phyloP scores from a whole-genome alignment of 2,329 filamentous ascomycete species.

The Botrytis medusae region DNA sequence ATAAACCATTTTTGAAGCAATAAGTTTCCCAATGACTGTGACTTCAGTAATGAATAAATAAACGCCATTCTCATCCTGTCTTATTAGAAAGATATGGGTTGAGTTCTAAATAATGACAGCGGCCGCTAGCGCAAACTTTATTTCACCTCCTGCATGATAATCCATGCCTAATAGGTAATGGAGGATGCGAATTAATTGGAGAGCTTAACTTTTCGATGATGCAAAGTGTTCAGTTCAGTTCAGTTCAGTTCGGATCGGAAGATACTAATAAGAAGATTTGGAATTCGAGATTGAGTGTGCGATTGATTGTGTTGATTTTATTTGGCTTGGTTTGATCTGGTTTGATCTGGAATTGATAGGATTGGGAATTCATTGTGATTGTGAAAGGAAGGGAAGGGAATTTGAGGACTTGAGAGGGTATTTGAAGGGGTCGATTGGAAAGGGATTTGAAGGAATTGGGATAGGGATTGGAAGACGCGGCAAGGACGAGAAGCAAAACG shows the following conservation, averaged over 20 bases:
- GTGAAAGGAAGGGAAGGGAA: background rate
- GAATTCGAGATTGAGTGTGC: no score
- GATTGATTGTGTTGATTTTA: no score
- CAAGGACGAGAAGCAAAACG: background rate
- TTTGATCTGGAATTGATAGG: no score
- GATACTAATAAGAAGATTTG: no score
- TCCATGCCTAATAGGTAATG: background rate
- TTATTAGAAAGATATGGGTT: background rate
- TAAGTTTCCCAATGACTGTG: background rate
- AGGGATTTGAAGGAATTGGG: background rate
- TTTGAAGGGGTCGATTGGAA: background rate
- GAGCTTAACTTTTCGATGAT: background rate
- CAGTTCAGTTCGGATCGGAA: no score
- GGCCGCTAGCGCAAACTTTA: background rate
- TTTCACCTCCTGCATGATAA: background rate
- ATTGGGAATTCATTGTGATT: no score
- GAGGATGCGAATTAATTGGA: background rate
- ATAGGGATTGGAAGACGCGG: background rate
- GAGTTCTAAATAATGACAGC: background rate
- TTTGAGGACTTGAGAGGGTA: background rate
- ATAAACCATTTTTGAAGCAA: background rate
- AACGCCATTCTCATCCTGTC: background rate
- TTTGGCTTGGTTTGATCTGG: no score
- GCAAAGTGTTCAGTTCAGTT: background rate
- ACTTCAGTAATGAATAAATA: background rate